These are phyloP conservation scores for Solanum lycopersicoides DNA, from an alignment of 257 asterid genomes.

Conservation along the genomic window DNA sequence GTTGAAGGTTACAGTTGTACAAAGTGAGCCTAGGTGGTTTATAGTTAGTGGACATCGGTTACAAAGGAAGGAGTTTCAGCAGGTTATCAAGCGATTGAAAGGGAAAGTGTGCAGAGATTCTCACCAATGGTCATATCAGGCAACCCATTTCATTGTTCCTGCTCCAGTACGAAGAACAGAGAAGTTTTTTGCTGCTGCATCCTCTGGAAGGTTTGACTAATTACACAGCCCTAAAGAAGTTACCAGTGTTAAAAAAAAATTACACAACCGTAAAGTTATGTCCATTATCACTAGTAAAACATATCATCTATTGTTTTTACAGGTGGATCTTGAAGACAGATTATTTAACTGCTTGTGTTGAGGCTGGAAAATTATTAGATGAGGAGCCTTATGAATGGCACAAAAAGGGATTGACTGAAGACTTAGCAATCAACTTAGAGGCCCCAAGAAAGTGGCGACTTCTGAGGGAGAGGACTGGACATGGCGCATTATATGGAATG, in stretches of 20 bases:
- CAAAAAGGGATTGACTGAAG: slow-evolving; percentile 73
- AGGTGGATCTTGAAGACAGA: slow-evolving; percentile 96
- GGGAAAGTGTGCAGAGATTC: slow-evolving; percentile 86
- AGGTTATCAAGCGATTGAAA: slow-evolving; percentile 55
- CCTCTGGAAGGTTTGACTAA: slow-evolving; percentile 82
- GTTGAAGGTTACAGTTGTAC: background rate
- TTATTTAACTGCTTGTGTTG: slow-evolving; percentile 65
- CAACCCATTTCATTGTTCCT: slow-evolving; percentile 85
- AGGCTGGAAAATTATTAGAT: slow-evolving; percentile 57
- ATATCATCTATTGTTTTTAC: slow-evolving; percentile 11
- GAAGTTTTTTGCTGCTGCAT: slow-evolving; percentile 92
- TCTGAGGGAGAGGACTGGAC: slow-evolving; percentile 77
- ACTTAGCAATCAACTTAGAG: slow-evolving; percentile 85
- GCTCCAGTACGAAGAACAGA: slow-evolving; percentile 87
- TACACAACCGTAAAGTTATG: background rate
- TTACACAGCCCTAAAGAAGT: background rate
- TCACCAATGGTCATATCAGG: slow-evolving; percentile 96
- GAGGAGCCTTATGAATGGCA: slow-evolving; percentile 92
- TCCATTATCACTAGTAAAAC: background rate
- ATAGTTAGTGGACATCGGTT: slow-evolving; percentile 74
- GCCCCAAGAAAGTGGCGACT: slow-evolving; percentile 98
- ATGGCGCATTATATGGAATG: slow-evolving; percentile 86
- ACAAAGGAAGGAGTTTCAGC: slow-evolving; percentile 86
- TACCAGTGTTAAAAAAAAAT: background rate
- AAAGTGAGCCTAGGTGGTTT: slow-evolving; percentile 49